A percentile compares a stretch with the other conserved stretches of the same genome.
These are phyloP conservation scores for Lumnitzera racemosa DNA, from an alignment of 345 rosid genomes.

Conservation along the genomic window DNA sequence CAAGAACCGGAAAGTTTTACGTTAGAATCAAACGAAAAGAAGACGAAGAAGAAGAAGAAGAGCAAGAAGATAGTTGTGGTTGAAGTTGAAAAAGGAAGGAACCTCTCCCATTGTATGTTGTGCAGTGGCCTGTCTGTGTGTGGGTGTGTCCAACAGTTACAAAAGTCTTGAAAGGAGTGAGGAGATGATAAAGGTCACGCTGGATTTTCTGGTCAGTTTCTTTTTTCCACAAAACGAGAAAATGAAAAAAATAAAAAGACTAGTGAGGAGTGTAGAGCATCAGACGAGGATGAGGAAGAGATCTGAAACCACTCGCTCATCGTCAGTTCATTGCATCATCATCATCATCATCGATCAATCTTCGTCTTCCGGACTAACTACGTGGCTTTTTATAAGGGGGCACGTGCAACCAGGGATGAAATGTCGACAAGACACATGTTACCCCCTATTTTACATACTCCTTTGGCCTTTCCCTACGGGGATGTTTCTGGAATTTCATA, in stretches of 20 bases:
- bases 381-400: constrained; percentile 32
- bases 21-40: background rate
- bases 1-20: background rate
- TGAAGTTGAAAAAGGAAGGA: background rate
- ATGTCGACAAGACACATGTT: constrained; percentile 21
- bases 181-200: too few relatives aligned
- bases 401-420: constrained; percentile 30
- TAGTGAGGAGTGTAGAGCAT: constrained; percentile 9
- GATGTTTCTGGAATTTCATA: too few relatives aligned
- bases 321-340: background rate
- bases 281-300: constrained; percentile 19
- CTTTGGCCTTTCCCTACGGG: too few relatives aligned
- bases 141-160: too few relatives aligned
- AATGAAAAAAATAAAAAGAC: background rate
- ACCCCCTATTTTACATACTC: constrained; percentile 14
- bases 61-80: background rate
- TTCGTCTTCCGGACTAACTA: constrained; percentile 1
- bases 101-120: constrained; percentile 60
- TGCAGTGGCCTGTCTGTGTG: too few relatives aligned
- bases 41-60: background rate
- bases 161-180: too few relatives aligned
- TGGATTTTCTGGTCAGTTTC: too few relatives aligned
- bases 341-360: background rate
- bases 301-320: background rate
- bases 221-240: too few relatives aligned